These are phyloP conservation scores for Metschnikowia baotianmanensis DNA, from an alignment of 805 yeast genomes.

Conservation along the genomic window DNA sequence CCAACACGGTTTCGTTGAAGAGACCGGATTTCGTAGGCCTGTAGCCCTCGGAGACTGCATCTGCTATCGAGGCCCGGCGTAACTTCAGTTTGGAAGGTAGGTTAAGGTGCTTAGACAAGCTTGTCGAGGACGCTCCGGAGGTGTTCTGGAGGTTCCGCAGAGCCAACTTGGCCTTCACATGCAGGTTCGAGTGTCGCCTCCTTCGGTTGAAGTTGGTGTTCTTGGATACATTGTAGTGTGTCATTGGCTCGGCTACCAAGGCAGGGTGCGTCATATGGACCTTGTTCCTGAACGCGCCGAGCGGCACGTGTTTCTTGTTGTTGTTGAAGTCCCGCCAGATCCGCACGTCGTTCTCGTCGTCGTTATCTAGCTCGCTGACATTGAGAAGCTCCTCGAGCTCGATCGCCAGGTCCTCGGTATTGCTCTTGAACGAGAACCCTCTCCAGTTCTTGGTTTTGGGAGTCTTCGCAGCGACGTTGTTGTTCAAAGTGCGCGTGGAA, in stretches of 20 bases:
- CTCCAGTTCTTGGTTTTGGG: conserved; percentile 22
- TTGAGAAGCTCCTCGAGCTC: conserved; percentile 80
- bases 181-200: conserved; percentile 14
- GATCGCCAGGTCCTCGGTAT: conserved; percentile 37
- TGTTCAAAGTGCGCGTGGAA: conserved; percentile 74
- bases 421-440: conserved; percentile 19
- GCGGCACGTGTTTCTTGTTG: conserved; percentile 57
- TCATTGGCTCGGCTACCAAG: conserved; percentile 25
- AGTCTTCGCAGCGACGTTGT: conserved; percentile 11
- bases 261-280: conserved; percentile 22
- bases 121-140: conserved; percentile 8
- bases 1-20: conserved; percentile 70
- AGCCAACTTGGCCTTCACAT: conserved; percentile 15
- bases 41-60: conserved; percentile 73
- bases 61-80: conserved; percentile 67
- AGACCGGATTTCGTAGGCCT: conserved; percentile 74
- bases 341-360: conserved; percentile 54
- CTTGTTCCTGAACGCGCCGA: conserved; percentile 89
- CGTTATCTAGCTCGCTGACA: conserved; percentile 81
- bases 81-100: conserved; percentile 36
- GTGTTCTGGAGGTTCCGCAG: conserved; percentile 13
- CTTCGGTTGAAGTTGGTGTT: conserved; percentile 25
- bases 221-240: conserved; percentile 28
- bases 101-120: conserved; percentile 14
- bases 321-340: conserved; percentile 47